A percentile compares a stretch with the other conserved stretches of the same genome.
These are phyloP conservation scores for Echria macrotheca DNA, from an alignment of 495 filamentous ascomycete genomes.

Conservation along the genomic window DNA sequence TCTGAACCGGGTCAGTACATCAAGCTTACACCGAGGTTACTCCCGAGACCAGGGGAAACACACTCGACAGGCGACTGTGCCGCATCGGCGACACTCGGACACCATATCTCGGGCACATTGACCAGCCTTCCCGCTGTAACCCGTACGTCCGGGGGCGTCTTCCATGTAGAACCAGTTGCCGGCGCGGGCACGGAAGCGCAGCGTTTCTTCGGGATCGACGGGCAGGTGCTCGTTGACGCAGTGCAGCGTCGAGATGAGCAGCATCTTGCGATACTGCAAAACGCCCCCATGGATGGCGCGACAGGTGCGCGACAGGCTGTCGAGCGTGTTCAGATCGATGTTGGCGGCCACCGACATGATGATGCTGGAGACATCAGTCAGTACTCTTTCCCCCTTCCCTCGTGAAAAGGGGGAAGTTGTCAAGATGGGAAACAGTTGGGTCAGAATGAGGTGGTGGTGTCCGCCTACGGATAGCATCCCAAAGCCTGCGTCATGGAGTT, in stretches of 20 bases:
- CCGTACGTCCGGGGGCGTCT: slow-evolving; percentile 24
- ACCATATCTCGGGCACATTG: slow-evolving; percentile 84
- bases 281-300: slow-evolving; percentile 71
- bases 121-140: slow-evolving; percentile 57
- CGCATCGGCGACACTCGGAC: slow-evolving; percentile 70
- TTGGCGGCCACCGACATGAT: slow-evolving; percentile 64
- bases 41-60: slow-evolving; percentile 16
- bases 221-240: slow-evolving; percentile 64
- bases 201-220: slow-evolving; percentile 41
- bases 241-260: slow-evolving; percentile 67
- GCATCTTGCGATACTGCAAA: slow-evolving; percentile 64
- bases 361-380: slow-evolving; percentile 49
- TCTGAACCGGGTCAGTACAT: slow-evolving; percentile 44
- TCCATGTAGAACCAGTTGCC: slow-evolving; percentile 49
- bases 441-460: slow-evolving; percentile 29
- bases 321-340: slow-evolving; percentile 80
- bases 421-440: slow-evolving; percentile 20
- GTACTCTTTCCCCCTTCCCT: not conserved
- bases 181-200: slow-evolving; percentile 46
- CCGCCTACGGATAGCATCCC: slow-evolving; percentile 81
- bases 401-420: slow-evolving; percentile 1
- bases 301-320: slow-evolving; percentile 73
- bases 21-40: not conserved
- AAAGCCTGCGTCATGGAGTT: slow-evolving; percentile 71
- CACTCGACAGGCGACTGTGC: slow-evolving; percentile 72